phyloP scores from a whole-genome alignment of 352 stramenopile genomes.

The Globisporangium cylindrosporum region DNA sequence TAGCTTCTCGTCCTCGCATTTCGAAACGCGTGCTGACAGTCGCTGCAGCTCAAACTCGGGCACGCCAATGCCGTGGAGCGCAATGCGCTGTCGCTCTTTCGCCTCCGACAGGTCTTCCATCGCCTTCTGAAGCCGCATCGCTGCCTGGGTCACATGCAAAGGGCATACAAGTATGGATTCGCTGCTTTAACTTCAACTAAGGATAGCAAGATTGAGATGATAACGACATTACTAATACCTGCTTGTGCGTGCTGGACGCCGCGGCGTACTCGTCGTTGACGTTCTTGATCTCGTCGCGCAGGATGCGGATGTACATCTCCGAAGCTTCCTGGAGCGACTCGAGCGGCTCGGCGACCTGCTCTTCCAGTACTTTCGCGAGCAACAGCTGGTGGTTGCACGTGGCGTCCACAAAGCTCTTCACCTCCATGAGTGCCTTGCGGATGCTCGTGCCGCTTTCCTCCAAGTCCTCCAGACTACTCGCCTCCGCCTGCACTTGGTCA shows the following conservation, averaged over 20 bases:
- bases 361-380: constrained; percentile 74
- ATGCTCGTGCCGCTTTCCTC: constrained; percentile 71
- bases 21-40: constrained; percentile 52
- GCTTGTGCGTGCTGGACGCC: constrained; percentile 36
- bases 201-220: not conserved
- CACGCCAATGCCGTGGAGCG: constrained; percentile 77
- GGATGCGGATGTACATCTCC: constrained; percentile 74
- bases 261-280: constrained; percentile 70
- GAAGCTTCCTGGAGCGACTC: constrained; percentile 74
- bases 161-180: not conserved
- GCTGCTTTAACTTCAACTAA: not conserved
- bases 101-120: constrained; percentile 51
- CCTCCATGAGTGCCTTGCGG: constrained; percentile 52
- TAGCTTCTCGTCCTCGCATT: constrained; percentile 58
- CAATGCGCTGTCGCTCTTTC: constrained; percentile 52
- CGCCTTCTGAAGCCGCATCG: constrained; percentile 29
- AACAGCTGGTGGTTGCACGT: constrained; percentile 66
- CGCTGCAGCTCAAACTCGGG: constrained; percentile 81
- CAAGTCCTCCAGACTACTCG: constrained; percentile 43
- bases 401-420: constrained; percentile 60
- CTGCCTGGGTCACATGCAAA: constrained; percentile 20
- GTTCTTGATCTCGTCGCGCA: constrained; percentile 72
- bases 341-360: constrained; percentile 77
- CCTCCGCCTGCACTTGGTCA: constrained; percentile 17
- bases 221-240: constrained; percentile 16